Evolutionary conservation across 1,284 basidiomycete species (phyloP), one percentile per base, ranked within the genome.

Genomic region (Pyrrhoderma lamaoense): DNA sequence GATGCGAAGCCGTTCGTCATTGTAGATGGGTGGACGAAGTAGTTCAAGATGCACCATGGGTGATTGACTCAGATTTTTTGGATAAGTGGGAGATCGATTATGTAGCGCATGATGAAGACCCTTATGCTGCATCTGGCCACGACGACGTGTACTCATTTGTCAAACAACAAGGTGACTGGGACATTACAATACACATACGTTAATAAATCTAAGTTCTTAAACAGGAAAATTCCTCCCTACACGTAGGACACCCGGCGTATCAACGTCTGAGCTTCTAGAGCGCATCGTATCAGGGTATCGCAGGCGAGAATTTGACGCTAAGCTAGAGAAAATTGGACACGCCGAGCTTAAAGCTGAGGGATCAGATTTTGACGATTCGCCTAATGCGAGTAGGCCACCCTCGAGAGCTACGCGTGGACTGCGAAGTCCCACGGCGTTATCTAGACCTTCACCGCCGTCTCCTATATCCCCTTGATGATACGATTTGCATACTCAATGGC

Each of bases 1-100:
- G 80, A 55, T 82, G 89, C 62, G 94, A 97, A 69, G 83, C 87
- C 8, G 89, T 89, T 8, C 76, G 90, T 25, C 93, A 98, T 65
- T 97, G 95, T 66, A 81, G 92, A 51, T 99, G 95, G 95, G 93
- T 94, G 0, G 94, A 99, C 67, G 89, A 98, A 67, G 86, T 99
- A 45, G 73, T 96, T 16, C 80, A 92, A n/a, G 90, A 94, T 49
- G 91, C 89, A 2, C 95, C 96, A 1, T 98, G 95, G 96, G 75
- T 92, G 37, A 76, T 98, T 53, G 83, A 88, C 59, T 76, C 85
- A 56, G 83, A 75, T 1, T 96, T 96, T 62, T 61, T 98, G 42
- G 79, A 89, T 49, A 84, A 85, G 63, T 82, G 88, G 65, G 67
- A 85, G 65, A 93, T 99, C 57, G 95, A 99, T 66, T 99, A 97